These are phyloP conservation scores for Aleurites moluccanus DNA, from an alignment of 441 rosid species.

Conservation along the genomic window DNA sequence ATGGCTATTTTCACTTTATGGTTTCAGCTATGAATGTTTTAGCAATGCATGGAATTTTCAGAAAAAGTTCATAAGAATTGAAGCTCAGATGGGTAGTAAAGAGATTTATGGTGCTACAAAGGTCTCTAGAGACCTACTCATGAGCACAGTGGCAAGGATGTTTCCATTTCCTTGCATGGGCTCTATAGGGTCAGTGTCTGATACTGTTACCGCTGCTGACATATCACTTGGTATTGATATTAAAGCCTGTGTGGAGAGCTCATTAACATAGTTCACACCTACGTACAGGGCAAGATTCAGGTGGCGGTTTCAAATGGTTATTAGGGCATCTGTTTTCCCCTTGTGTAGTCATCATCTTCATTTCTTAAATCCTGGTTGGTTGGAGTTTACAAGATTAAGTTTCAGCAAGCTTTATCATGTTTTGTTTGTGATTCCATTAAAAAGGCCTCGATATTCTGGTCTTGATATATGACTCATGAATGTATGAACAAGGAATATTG, in stretches of 20 bases:
- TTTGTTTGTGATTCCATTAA: too few species aligned
- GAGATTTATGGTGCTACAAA: neutral
- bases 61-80: neutral
- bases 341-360: neutral
- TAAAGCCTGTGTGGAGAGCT: neutral
- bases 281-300: neutral
- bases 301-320: neutral
- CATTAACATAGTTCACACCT: neutral
- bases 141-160: neutral
- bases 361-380: too few species aligned
- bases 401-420: too few species aligned
- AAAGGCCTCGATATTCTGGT: too few species aligned
- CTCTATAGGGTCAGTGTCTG: too few species aligned
- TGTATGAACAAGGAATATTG: too few species aligned
- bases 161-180: neutral
- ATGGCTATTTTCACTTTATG: neutral
- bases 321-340: too few species aligned
- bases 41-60: neutral
- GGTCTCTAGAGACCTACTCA: neutral
- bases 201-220: too few species aligned
- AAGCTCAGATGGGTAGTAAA: neutral
- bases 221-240: neutral
- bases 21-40: neutral
- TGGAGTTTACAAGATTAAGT: neutral
- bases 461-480: too few species aligned